Evolutionary conservation across 73 alveolate species (phyloP), one percentile per base, ranked within the genome.

Genomic region (Tetrahymena borealis): DNA sequence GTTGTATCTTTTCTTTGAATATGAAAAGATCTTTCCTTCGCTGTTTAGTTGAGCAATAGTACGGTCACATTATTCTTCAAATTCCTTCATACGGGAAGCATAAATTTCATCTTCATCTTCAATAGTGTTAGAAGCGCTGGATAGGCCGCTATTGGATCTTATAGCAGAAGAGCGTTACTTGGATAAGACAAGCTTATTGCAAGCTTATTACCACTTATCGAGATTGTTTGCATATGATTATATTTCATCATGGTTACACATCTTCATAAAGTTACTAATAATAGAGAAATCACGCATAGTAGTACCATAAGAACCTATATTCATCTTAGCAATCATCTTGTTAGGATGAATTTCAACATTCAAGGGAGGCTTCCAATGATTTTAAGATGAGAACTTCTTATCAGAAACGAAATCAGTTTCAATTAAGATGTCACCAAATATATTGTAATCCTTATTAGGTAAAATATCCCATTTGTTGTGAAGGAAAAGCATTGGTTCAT

Each of bases 361-460:
- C n/a, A 60, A 35, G 28, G 85, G 85, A 60, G 85, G 85, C 85
- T 60, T 60, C 85, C 85, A 60, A 35, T 60, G 85, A 35, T 60
- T 60, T 60, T 60, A 60, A 18, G 85, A 60, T 60, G 85, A 60
- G 31, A 60, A 60, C 28, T 60, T 60, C 85, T 60, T 60, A 60
- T 60, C 85, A 60, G 85, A 60, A 60, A 60, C 85, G 85, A 60
- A 60, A 60, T 60, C 85, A 20, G 85, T 60, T 60, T 60, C 85
- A 15, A 60, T 60, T 28, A 60, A 60, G 38, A 60, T 60, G 28
- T 60, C 85, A 3, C 85, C 85, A 60, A 60, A 60, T 2, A 60
- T 60, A n/a, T 60, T 60, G 31, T 60, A 60, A 35, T 60, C 85
- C 85, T 60, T 60, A 60, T 60, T 60, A 60, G 85, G 85, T 15